Evolutionary conservation across 2,329 filamentous ascomycete genomes (phyloP).

Genomic region (Trichoderma brevicompactum): DNA sequence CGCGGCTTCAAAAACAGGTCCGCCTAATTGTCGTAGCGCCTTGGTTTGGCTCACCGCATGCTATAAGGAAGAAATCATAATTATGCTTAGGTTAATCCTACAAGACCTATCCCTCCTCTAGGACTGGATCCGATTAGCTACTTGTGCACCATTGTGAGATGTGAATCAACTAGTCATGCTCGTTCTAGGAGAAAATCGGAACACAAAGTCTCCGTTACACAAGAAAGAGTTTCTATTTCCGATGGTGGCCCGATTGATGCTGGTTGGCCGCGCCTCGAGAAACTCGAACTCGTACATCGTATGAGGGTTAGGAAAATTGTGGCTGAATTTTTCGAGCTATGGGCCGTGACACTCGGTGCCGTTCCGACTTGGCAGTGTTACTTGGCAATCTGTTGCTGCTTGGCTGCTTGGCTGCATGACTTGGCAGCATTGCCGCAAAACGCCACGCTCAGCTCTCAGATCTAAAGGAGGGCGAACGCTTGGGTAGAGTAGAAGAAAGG

Average conservation of each 20-base stretch:
- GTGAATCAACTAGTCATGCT: neutral
- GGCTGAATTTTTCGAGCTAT: neutral
- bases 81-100: neutral
- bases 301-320: neutral
- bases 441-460: slow-evolving; percentile 8
- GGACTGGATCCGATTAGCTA: neutral
- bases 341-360: neutral
- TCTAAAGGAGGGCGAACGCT: neutral
- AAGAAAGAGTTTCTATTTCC: neutral
- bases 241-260: neutral
- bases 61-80: neutral
- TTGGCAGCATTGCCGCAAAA: neutral
- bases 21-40: slow-evolving; percentile 4
- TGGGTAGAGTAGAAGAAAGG: neutral
- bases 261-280: neutral
- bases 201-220: neutral
- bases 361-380: neutral
- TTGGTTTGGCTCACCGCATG: neutral
- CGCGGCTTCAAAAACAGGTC: neutral
- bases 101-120: neutral
- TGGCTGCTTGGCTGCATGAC: neutral
- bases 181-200: slow-evolving; percentile 12
- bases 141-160: neutral
- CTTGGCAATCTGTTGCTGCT: neutral
- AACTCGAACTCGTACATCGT: neutral